phyloP scores from a whole-genome alignment of 2,329 filamentous ascomycete species.

The Davidsoniella australis region DNA sequence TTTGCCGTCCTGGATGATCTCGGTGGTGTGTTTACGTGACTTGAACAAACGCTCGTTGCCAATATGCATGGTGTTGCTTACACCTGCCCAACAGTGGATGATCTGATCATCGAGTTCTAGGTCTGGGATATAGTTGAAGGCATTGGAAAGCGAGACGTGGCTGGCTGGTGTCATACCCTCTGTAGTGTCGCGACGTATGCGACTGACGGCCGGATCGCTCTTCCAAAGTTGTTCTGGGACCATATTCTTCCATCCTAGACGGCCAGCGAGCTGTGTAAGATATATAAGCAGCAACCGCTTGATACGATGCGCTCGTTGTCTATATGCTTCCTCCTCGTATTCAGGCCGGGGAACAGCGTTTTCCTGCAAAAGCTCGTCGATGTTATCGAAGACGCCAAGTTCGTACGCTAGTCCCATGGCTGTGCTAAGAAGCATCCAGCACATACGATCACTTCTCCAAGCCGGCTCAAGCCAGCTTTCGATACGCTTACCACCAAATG shows the following conservation, averaged over 20 bases:
- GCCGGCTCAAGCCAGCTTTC: conserved; percentile 94
- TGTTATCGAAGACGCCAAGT: conserved; percentile 85
- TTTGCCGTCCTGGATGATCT: conserved; percentile 70
- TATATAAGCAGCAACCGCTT: conserved; percentile 81
- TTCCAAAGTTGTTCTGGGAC: conserved; percentile 51
- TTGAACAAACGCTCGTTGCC: conserved; percentile 81
- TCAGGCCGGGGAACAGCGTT: conserved; percentile 43
- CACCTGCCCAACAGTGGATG: conserved; percentile 81
- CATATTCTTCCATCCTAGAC: conserved; percentile 87
- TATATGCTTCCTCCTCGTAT: conserved; percentile 60
- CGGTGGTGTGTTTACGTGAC: conserved; percentile 71
- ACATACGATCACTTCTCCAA: conserved; percentile 89
- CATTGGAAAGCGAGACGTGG: conserved; percentile 37
- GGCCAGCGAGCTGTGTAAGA: conserved; percentile 80
- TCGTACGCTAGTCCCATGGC: conserved; percentile 83
- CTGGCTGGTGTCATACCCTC: conserved; percentile 46
- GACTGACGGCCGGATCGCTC: conserved; percentile 37
- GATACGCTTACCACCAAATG: conserved; percentile 63
- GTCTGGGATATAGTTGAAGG: conserved; percentile 50
- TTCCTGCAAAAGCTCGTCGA: conserved; percentile 50
- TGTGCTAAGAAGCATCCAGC: conserved; percentile 91
- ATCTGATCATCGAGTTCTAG: conserved; percentile 51
- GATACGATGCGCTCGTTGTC: conserved; percentile 62
- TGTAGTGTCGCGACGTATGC: conserved; percentile 28
- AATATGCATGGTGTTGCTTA: conserved; percentile 81